A percentile compares a stretch with the other conserved stretches of the same genome.
Conservation (phyloP, 352 stramenopile genomes). For the Chrysophaeum taylorii region DNA sequence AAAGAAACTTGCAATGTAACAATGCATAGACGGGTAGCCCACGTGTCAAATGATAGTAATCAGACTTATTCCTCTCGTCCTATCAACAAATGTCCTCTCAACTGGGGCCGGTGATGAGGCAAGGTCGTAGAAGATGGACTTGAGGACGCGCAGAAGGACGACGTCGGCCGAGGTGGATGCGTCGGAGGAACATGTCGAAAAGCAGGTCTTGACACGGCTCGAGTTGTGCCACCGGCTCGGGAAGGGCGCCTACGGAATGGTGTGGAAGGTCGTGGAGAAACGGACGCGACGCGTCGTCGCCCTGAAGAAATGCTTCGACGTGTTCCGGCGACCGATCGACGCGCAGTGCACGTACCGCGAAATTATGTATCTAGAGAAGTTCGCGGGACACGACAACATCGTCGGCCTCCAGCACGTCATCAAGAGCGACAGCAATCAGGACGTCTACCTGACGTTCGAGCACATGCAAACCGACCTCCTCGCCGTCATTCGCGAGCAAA, state of each 20-base stretch:
- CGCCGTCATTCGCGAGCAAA: conserved; percentile 61
- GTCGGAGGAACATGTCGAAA: not conserved
- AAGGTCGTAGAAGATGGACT: too few species aligned
- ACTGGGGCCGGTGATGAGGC: too few species aligned
- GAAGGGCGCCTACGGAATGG: conserved; percentile 59
- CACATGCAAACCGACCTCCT: conserved; percentile 78
- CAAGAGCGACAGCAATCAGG: conserved; percentile 66
- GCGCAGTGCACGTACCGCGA: conserved; percentile 68
- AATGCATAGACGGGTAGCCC: too few species aligned
- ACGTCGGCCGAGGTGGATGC: too few species aligned
- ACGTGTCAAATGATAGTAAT: too few species aligned
- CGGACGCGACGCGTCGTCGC: conserved; percentile 65
- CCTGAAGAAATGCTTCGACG: conserved; percentile 77
- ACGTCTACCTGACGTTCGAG: conserved; percentile 78
- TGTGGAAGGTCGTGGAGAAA: conserved; percentile 78
- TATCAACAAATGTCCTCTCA: too few species aligned
- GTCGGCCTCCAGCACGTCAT: conserved; percentile 67
- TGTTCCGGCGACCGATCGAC: conserved; percentile 65
- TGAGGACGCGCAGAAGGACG: too few species aligned
- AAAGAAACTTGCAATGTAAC: too few species aligned
- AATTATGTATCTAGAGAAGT: conserved; percentile 66
- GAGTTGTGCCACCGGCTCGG: not conserved
- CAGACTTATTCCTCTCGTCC: too few species aligned
- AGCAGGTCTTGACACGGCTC: not conserved
- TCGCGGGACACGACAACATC: conserved; percentile 20